Conservation (phyloP, 495 filamentous ascomycete species). For the Margaritispora aquatica region DNA sequence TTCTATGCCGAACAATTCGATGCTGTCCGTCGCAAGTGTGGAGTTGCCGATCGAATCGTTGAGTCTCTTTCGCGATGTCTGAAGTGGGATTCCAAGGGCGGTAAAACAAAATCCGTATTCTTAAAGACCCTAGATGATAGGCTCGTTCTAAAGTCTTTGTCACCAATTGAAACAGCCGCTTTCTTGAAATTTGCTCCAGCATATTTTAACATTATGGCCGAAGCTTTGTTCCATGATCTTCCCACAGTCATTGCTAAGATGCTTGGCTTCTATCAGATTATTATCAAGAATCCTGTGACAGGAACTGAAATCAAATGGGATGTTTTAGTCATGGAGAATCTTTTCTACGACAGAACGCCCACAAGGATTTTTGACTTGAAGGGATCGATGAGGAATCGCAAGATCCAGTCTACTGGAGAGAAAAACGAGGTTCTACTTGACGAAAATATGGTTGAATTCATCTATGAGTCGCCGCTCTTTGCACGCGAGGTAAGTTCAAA, state of each 20-base stretch:
- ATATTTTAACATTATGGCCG: slow-evolving; percentile 95
- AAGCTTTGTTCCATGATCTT: slow-evolving; percentile 92
- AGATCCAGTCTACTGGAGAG: slow-evolving; percentile 90
- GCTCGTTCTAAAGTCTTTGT: slow-evolving; percentile 78
- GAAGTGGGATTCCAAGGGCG: slow-evolving; percentile 98
- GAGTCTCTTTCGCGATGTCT: slow-evolving; percentile 91
- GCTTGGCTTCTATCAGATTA: slow-evolving; percentile 96
- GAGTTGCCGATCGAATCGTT: slow-evolving; percentile 86
- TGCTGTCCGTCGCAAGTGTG: slow-evolving; percentile 85
- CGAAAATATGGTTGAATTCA: slow-evolving; percentile 99
- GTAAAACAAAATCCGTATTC: slow-evolving; percentile 98
- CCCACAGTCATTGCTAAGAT: slow-evolving; percentile 98
- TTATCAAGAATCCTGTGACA: slow-evolving; percentile 90
- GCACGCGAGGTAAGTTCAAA: slow-evolving; percentile 55
- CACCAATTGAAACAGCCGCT: slow-evolving; percentile 82
- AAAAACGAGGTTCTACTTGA: slow-evolving; percentile 94
- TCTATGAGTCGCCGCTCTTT: slow-evolving; percentile 95
- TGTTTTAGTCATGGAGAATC: slow-evolving; percentile 94
- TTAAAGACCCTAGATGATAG: slow-evolving; percentile 94
- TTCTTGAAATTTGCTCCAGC: slow-evolving; percentile 93
- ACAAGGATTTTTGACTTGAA: slow-evolving; percentile 97
- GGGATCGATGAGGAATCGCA: slow-evolving; percentile 96
- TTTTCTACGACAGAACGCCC: slow-evolving; percentile 92
- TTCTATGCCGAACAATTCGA: slow-evolving; percentile 99
- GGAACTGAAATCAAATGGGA: slow-evolving; percentile 93